Base-by-base conservation (phyloP, 768 basidiomycete species). In the Suillus occidentalis region DNA sequence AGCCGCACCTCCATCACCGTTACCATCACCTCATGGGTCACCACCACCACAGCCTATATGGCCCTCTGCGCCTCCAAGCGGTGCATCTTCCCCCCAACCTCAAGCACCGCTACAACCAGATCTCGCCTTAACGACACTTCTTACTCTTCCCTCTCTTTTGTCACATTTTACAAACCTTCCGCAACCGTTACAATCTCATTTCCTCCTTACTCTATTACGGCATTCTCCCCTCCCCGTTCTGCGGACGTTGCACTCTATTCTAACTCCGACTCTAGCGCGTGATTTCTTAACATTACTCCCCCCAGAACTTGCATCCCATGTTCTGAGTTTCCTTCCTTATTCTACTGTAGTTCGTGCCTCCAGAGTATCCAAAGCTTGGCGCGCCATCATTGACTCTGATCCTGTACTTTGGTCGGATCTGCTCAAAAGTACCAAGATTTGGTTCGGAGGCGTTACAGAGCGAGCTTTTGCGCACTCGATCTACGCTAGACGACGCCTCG, bases 221-320 rank as follows among this genome's bases (percentile, higher is more conserved):
- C 94, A 96, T 71, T 94, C 95, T 6, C 89, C 95, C 3, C 85
- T 97, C 22, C 89, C 94, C 5, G 97, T 98, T 43, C 84, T 99
- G 34, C 91, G 97, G 60, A 92, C 91, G 1, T 78, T 99, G 18
- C 90, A 96, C 72, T 89, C 90, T 42, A 91, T 99, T 70, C 83
- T 98, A 69, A 89, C 91, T 1, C 94, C 92, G 31, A 95, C 94
- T 3, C 82, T 99, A 36, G 94, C 95, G 25, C 91, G 96, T 69
- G 97, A 99, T 78, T 99, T 98, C 75, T 85, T 99, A 69, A 89
- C 91, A 2, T 85, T 94, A 45, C 86, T 98, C 12, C 97, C 97
- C 6, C 89, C 92, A 40, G 97, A 99, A 72, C 87, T 99, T 43
- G 90, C 94, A 60, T 92, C 95, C 1, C 90, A 92, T 68, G 85